Percentiles rank a stretch among this genome's conserved stretches.
phyloP scores from a whole-genome alignment of 2,329 filamentous ascomycete genomes.

The Neoscytalidium dimidiatum region DNA sequence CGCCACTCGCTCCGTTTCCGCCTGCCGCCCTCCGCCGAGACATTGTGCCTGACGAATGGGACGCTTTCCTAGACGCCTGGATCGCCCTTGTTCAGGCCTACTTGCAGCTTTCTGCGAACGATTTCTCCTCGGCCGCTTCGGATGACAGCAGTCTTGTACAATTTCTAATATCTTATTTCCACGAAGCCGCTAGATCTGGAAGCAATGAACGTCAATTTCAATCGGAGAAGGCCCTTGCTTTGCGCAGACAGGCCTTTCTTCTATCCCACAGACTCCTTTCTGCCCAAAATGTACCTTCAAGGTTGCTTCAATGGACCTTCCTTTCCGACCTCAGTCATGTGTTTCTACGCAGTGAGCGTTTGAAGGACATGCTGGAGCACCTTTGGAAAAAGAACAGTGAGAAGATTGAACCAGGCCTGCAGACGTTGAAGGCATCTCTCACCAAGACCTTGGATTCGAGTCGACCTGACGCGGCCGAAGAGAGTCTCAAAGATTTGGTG shows the following conservation, averaged over 20 bases:
- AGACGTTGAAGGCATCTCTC: constrained; percentile 62
- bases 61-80: constrained; percentile 76
- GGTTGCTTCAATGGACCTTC: constrained; percentile 65
- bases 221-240: constrained; percentile 43
- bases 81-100: constrained; percentile 66
- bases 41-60: constrained; percentile 73
- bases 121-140: constrained; percentile 55
- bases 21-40: constrained; percentile 65
- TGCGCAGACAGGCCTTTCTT: constrained; percentile 67
- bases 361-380: constrained; percentile 49
- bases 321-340: constrained; percentile 67
- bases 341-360: constrained; percentile 65
- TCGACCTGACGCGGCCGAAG: constrained; percentile 58
- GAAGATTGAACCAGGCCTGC: constrained; percentile 57
- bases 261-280: constrained; percentile 62
- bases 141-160: constrained; percentile 60
- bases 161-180: constrained; percentile 70
- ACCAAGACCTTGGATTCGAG: constrained; percentile 65
- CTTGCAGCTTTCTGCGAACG: constrained; percentile 57
- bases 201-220: constrained; percentile 23
- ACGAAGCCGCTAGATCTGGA: constrained; percentile 48
- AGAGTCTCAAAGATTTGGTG: constrained; percentile 60
- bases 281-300: constrained; percentile 45
- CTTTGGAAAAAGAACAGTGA: constrained; percentile 57
- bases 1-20: constrained; percentile 78